Percentiles rank a stretch among this genome's conserved stretches.
Conservation (phyloP, 2,329 filamentous ascomycete species). For the Aspergillus viridinutans region DNA sequence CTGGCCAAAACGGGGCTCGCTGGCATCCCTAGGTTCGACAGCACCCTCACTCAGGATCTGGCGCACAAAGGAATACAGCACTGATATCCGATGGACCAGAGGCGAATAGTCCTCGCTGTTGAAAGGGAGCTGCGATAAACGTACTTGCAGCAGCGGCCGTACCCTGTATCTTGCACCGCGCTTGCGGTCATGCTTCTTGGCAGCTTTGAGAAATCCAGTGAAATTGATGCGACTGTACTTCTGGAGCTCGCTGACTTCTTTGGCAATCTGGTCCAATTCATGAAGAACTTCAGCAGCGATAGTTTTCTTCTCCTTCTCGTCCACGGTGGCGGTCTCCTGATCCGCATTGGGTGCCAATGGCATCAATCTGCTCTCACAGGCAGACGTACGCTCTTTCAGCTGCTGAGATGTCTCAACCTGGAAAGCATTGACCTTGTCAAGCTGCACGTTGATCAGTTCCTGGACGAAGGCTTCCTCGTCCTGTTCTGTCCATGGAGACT, state of each 20-base stretch:
- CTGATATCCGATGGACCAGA: conserved; percentile 78
- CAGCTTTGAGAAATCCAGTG: conserved; percentile 94
- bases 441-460: conserved; percentile 87
- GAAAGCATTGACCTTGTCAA: conserved; percentile 91
- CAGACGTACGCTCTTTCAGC: conserved; percentile 74
- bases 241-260: conserved; percentile 88
- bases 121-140: conserved; percentile 82
- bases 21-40: conserved; percentile 51
- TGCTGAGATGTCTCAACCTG: conserved; percentile 77
- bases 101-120: conserved; percentile 94
- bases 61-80: conserved; percentile 92
- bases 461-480: conserved; percentile 94
- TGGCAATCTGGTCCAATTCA: conserved; percentile 82
- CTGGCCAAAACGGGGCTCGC: conserved; percentile 45
- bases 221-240: conserved; percentile 97
- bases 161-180: conserved; percentile 82
- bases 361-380: conserved; percentile 62
- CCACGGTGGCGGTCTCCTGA: conserved; percentile 28
- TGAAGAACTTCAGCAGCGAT: conserved; percentile 66
- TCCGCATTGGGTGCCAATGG: conserved; percentile 45
- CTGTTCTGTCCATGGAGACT: conserved; percentile 76
- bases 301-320: conserved; percentile 43
- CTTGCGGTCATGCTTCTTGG: conserved; percentile 98
- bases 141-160: conserved; percentile 84
- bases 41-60: conserved; percentile 58